Evolutionary conservation across 306 rosid species (phyloP).

Genomic region (Arachis hypogaea): DNA sequence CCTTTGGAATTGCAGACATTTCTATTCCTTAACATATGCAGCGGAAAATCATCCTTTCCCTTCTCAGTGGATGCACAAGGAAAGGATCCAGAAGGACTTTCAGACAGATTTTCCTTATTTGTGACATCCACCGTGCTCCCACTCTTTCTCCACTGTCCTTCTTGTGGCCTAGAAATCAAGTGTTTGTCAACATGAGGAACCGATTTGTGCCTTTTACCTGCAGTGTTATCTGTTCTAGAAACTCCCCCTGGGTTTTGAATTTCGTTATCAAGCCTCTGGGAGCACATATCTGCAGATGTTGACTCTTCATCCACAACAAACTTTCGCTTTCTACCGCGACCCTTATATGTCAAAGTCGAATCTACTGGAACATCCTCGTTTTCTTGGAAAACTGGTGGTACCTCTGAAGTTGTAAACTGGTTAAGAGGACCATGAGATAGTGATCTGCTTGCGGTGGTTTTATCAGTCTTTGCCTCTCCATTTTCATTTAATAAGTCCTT

Average conservation of each 20-base stretch:
- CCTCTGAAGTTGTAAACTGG: conserved; percentile 40
- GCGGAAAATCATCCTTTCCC: conserved; percentile 49
- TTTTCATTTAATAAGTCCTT: conserved; percentile 55
- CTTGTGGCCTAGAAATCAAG: conserved; percentile 48
- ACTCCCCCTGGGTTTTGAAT: conserved; percentile 38
- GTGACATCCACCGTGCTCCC: conserved; percentile 40
- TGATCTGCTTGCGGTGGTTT: conserved; percentile 37
- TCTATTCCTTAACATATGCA: conserved; percentile 46
- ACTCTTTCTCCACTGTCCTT: conserved; percentile 46
- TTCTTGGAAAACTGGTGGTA: conserved; percentile 32
- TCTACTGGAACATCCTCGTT: conserved; percentile 46
- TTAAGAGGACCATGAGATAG: conserved; percentile 37
- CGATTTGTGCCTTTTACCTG: conserved; percentile 60
- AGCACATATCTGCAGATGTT: conserved; percentile 41
- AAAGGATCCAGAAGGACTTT: conserved; percentile 38
- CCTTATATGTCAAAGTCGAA: conserved; percentile 25
- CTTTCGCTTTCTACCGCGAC: conserved; percentile 56
- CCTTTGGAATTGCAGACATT: conserved; percentile 49
- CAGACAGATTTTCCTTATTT: conserved; percentile 38
- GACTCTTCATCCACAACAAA: conserved; percentile 45
- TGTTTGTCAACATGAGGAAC: conserved; percentile 42
- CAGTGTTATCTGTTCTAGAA: conserved; percentile 40
- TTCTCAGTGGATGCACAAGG: conserved; percentile 45
- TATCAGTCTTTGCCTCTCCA: conserved; percentile 46
- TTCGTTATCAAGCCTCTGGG: conserved; percentile 35